phyloP scores from a whole-genome alignment of 2,329 filamentous ascomycete species.

The Fusarium lateritium region DNA sequence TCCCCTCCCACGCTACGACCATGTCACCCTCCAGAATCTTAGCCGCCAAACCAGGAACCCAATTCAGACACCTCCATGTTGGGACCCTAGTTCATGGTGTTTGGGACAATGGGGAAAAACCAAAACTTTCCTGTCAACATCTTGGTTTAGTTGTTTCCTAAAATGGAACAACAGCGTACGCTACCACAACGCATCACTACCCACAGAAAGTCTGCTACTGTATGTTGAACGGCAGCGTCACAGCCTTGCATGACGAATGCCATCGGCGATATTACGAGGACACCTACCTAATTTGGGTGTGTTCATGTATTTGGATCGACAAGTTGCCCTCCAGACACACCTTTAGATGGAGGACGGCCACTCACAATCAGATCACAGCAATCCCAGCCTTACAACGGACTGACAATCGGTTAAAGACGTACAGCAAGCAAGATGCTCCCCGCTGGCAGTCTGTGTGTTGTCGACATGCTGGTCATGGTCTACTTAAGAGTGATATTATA shows the following conservation, averaged over 20 bases:
- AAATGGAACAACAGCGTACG: slow-evolving; percentile 30
- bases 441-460: neutral
- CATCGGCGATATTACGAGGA: slow-evolving; percentile 5
- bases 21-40: slow-evolving; percentile 24
- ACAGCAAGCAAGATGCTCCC: slow-evolving; percentile 1
- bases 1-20: neutral
- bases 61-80: slow-evolving; percentile 36
- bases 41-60: slow-evolving; percentile 26
- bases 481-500: slow-evolving; percentile 9
- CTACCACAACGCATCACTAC: slow-evolving; percentile 3
- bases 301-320: slow-evolving; percentile 29
- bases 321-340: slow-evolving; percentile 15
- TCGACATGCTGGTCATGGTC: slow-evolving; percentile 6
- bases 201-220: slow-evolving; percentile 9
- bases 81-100: slow-evolving; percentile 20
- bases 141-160: slow-evolving; percentile 38
- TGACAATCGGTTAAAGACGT: slow-evolving; percentile 1
- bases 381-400: slow-evolving; percentile 12
- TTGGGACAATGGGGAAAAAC: slow-evolving; percentile 37
- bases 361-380: slow-evolving; percentile 20
- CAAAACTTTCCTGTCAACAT: slow-evolving; percentile 17
- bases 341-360: slow-evolving; percentile 3
- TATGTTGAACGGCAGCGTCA: slow-evolving; percentile 14
- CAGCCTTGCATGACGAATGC: slow-evolving; percentile 41
- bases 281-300: slow-evolving; percentile 25